Conservation (phyloP, 2,329 filamentous ascomycete species). For the Sporothrix sp. region DNA sequence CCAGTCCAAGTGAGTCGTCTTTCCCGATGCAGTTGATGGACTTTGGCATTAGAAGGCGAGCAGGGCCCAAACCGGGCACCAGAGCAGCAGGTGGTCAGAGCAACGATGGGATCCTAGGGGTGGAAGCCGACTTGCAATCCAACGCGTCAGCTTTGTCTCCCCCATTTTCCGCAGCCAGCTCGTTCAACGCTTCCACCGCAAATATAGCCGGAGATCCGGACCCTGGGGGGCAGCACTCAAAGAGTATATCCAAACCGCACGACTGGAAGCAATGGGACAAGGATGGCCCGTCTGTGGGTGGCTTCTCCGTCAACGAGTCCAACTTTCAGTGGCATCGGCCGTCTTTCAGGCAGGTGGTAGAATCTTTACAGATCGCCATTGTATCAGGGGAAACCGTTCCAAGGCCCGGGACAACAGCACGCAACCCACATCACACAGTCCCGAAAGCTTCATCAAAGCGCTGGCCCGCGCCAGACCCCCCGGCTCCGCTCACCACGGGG, state of each 20-base stretch:
- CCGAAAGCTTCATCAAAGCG: no score
- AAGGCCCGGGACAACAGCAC: no score
- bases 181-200: background rate
- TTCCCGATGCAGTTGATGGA: background rate
- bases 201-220: background rate
- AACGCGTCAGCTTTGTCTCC: background rate
- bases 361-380: conserved; percentile 32
- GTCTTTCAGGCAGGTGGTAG: conserved; percentile 34
- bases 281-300: background rate
- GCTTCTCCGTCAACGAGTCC: background rate
- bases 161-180: background rate
- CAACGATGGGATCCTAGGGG: background rate
- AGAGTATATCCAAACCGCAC: background rate
- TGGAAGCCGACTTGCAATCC: background rate
- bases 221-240: background rate
- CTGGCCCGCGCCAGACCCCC: no score
- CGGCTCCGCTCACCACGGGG: background rate
- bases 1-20: background rate
- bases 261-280: conserved; percentile 3
- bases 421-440: no score
- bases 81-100: background rate
- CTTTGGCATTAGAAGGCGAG: background rate
- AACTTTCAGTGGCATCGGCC: conserved; percentile 31
- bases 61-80: background rate
- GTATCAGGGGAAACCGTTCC: conserved; percentile 28